Evolutionary conservation across 2,329 filamentous ascomycete genomes (phyloP), one percentile per base, ranked within the genome.

Genomic region (Hymenoscyphus fraxineus): DNA sequence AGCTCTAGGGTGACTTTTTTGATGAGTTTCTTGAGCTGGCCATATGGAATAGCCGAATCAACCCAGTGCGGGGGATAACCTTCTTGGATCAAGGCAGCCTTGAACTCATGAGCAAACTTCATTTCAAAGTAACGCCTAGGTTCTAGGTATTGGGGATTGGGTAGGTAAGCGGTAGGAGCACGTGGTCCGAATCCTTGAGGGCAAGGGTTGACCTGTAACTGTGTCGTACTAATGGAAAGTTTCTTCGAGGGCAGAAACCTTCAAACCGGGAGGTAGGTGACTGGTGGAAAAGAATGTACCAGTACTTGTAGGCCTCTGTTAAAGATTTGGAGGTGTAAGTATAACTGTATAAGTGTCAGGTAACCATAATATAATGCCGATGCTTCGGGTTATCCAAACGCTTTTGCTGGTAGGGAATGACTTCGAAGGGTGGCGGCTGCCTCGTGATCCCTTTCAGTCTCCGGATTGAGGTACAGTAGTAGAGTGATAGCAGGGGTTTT

Each of bases 51-150:
- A 59, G 92, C 92, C 35, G 87, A 88, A 56, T 89, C 82, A 59
- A 93, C 78, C 85, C 85, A 88, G 74, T 88, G 86, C 59, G 84
- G 78, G 7, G 92, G 92, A 74, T 92, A 96, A 68, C 85, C 89
- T 81, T 91, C 89, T 68, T 81, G 84, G 67, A 85, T 81, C 67
- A 96, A 82, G 59, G 84, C 83, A 71, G 88, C 84, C 74, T 88
- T 86, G 75, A 92, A 95, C 73, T 88, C 85, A 74, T 90, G 90
- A 35, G 88, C 91, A 77, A 96, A 96, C 82, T 96, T 96, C 92
- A 96, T 96, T 62, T 32, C 32, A 38, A 60, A 58, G 16, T 19
- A 27, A 4, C 10, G 27, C 16, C 19, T 5, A n/a, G n/a, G 31
- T 54, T 54, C 19, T 22, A 54, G 3, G 44, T 51, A 35, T 35